Evolutionary conservation across 2,329 filamentous ascomycete genomes (phyloP).

Genomic region (Alternaria brassicicola): DNA sequence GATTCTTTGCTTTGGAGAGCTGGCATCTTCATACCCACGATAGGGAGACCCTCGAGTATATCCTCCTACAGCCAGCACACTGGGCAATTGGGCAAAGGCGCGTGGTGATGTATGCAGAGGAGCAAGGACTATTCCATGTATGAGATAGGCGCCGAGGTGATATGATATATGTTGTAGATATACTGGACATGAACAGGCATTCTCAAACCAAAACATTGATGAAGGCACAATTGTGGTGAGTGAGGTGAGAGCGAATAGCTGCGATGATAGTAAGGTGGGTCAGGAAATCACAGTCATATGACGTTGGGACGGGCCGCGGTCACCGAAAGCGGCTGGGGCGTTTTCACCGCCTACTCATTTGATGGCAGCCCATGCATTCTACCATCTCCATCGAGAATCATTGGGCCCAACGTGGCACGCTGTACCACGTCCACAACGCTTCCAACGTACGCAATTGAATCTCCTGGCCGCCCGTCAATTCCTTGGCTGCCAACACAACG

Average conservation of each 20-base stretch:
- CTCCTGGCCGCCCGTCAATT: conserved; percentile 29
- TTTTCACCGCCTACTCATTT: conserved; percentile 38
- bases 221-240: background rate
- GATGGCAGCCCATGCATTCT: conserved; percentile 30
- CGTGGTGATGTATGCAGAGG: background rate
- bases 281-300: conserved; percentile 11
- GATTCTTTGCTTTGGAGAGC: background rate
- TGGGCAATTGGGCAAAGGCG: background rate
- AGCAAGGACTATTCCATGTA: background rate
- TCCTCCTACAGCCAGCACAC: background rate
- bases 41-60: background rate
- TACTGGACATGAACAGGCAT: background rate
- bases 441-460: conserved; percentile 38
- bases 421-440: conserved; percentile 33
- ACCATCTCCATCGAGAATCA: conserved; percentile 31
- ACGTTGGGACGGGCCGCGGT: conserved; percentile 34
- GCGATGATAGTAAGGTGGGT: background rate
- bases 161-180: background rate
- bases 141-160: background rate
- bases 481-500: conserved; percentile 22
- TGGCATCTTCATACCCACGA: background rate
- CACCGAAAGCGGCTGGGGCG: conserved; percentile 34
- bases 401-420: conserved; percentile 45
- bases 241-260: background rate
- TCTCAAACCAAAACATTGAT: background rate